Conservation (phyloP, 306 rosid species). For the Pyrus pyrifolia region DNA sequence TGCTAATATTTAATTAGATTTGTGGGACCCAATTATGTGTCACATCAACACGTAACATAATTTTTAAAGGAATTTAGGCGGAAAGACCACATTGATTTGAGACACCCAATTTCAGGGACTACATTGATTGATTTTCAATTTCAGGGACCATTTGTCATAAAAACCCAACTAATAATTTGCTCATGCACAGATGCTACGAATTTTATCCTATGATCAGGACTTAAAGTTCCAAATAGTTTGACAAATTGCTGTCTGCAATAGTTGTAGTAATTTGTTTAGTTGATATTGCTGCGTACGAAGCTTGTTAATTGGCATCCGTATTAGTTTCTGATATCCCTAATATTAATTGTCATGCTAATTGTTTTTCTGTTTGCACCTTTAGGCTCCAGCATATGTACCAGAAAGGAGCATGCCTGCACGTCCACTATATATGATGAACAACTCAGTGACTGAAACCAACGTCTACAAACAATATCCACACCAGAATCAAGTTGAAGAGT, state of each 20-base stretch:
- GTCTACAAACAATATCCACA: conserved; percentile 43
- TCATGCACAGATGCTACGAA: neutral
- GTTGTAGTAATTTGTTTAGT: neutral
- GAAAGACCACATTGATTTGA: too few relatives aligned
- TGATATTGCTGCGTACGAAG: neutral
- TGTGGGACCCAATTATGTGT: too few relatives aligned
- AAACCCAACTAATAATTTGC: neutral
- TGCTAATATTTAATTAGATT: too few relatives aligned
- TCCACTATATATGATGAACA: conserved; percentile 48
- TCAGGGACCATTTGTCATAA: too few relatives aligned
- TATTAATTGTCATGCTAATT: neutral
- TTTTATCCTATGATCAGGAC: neutral
- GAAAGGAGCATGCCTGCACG: conserved; percentile 64
- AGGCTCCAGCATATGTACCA: conserved; percentile 63
- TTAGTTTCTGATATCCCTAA: neutral
- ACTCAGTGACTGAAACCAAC: conserved; percentile 46
- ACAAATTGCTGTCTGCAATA: neutral
- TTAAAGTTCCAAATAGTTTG: neutral
- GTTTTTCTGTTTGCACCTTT: conserved; percentile 15
- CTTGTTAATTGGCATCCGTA: neutral
- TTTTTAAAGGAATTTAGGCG: too few relatives aligned
- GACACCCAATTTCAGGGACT: too few relatives aligned
- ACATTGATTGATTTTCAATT: too few relatives aligned
- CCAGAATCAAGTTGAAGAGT: conserved; percentile 46
- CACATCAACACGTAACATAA: too few relatives aligned